Base-by-base conservation (phyloP, 495 filamentous ascomycete genomes). In the Penicillium nucicola region DNA sequence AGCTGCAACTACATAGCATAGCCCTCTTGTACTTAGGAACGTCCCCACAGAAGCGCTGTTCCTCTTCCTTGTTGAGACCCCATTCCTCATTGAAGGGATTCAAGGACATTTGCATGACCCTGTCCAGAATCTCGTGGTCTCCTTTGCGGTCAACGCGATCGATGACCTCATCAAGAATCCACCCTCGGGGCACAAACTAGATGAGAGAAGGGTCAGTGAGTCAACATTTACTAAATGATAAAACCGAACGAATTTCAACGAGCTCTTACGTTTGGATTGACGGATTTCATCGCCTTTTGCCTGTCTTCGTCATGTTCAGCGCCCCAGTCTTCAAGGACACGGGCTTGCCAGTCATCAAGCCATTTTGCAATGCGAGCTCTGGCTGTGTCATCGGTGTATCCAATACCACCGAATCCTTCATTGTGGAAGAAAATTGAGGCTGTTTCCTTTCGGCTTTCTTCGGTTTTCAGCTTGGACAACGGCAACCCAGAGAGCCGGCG, bases 131-230 rank as follows among this genome's bases (percentile, higher is more conserved):
- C 1, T 88, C 84, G 42, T 89, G 76, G 55, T 97, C 91, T 14
- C 87, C 85, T 20, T 84, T 80, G 60, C 87, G 85, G 68, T 97
- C 92, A 3, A 97, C 92, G 12, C 87, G 77, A 31, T 84, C 78
- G 54, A 98, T 97, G 5, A 97, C 56, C 68, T 97, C 93, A 67
- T 97, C 92, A 7, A 98, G 74, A 43, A 98, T 82, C 93, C 95
- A 98, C 17, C 83, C 82, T 28, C 90, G 77, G 0, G 95, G 90
- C 1, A 95, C 69, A 56, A 97, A 97, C 65, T 82, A 50, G 14
- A 28, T 28, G 6, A 9, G 25, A 28, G 15, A 17, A 17, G 13
- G 25, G 37, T 43, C 22, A 58, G 38, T 43, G 18, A 58, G 38
- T 46, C 15, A 52, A 25, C 45, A 19, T 43, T 9, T 25, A 30